Evolutionary conservation across 129 eudicot genomes (phyloP), one percentile per base, ranked within the genome.

Genomic region (Mikania micrantha): DNA sequence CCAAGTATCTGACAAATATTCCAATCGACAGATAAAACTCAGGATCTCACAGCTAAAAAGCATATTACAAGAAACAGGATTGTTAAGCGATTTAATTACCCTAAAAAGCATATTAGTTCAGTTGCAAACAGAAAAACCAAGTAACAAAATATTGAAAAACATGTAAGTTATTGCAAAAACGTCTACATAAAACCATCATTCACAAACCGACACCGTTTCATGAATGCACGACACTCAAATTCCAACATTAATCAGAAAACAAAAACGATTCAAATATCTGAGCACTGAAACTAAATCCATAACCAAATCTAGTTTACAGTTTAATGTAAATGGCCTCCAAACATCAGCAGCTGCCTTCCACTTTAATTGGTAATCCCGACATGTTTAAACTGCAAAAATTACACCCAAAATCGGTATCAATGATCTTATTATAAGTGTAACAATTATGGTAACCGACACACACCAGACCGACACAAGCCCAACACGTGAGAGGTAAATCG

Each of bases 281-380:
- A 28, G 38, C 40, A 52, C 13, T 41, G 68, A 42, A 25, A 63
- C 71, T 49, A 73, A 64, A 50, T 52, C 60, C 64, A 49, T 62
- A 62, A 62, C 70, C 56, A 72, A 59, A 66, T 58, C 60, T 75
- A 75, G 48, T 75, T 72, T 74, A 74, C 73, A 65, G 60, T 38
- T 65, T 38, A 74, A 60, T 65, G 45, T 41, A 6, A 45, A 45
- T 38, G 67, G 20, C 29, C 60, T 50, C 78, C 64, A 45, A 47
- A 36, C 60, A 61, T 45, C 60, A 63, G 53, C 64, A 20, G 22
- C 69, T 56, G 29, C 64, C 31, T 32, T 59, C 67, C 42, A 57
- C 67, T 58, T 64, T 58, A 28, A 7, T 39, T 9, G n/a, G n/a
- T n/a, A n/a, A n/a, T n/a, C n/a, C n/a, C n/a, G n/a, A n/a, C 60